Evolutionary conservation across 495 filamentous ascomycete genomes (phyloP).

Genomic region (Annulohypoxylon stygium): DNA sequence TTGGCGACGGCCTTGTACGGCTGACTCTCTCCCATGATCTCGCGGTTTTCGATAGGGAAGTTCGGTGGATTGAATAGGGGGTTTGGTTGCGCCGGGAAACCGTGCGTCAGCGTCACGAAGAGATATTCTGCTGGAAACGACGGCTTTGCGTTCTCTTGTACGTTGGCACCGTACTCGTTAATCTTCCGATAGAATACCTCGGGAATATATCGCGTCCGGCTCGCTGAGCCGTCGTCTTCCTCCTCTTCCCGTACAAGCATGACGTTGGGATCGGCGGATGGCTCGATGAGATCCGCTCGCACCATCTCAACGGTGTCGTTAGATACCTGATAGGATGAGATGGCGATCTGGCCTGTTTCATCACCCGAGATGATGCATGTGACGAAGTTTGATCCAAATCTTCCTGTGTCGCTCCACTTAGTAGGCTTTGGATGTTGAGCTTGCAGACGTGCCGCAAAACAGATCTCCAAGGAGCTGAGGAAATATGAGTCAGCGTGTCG

Average conservation of each 20-base stretch:
- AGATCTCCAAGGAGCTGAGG: conserved; percentile 91
- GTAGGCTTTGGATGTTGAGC: conserved; percentile 88
- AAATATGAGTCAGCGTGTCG: conserved; percentile 96
- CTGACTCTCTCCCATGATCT: conserved; percentile 85
- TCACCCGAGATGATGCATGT: conserved; percentile 95
- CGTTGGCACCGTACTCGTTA: conserved; percentile 95
- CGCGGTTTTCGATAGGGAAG: conserved; percentile 93
- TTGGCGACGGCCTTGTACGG: conserved; percentile 64
- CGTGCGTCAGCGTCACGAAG: conserved; percentile 94
- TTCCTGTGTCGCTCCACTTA: conserved; percentile 96
- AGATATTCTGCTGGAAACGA: conserved; percentile 97
- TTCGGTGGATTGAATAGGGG: conserved; percentile 76
- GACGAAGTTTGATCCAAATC: conserved; percentile 96
- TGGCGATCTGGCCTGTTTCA: conserved; percentile 85
- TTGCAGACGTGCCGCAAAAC: conserved; percentile 88
- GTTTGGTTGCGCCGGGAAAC: conserved; percentile 84
- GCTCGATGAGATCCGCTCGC: conserved; percentile 92
- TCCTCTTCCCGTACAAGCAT: conserved; percentile 97
- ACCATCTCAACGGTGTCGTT: conserved; percentile 98
- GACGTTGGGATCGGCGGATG: conserved; percentile 88
- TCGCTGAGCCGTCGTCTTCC: conserved; percentile 78
- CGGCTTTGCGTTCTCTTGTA: conserved; percentile 97
- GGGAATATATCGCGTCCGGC: conserved; percentile 88
- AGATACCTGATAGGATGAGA: conserved; percentile 94
- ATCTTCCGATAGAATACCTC: conserved; percentile 97